Percentiles rank a stretch among this genome's conserved stretches.
phyloP scores from a whole-genome alignment of 164 flowering plant species.

The Saururus chinensis region DNA sequence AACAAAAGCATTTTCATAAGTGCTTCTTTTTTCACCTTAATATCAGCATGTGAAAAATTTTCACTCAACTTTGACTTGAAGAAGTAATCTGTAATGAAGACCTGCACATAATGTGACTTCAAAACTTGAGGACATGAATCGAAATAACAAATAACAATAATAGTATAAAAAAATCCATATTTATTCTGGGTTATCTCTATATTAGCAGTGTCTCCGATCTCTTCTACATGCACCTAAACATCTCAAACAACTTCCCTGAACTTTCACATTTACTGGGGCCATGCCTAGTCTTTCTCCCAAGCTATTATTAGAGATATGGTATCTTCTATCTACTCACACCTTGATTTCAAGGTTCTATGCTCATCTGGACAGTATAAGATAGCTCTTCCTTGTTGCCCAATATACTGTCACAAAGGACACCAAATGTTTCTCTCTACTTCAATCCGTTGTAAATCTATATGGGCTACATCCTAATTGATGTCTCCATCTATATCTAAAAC shows the following conservation, averaged over 20 bases:
- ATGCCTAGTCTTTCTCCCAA: background rate
- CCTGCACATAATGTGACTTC: constrained; percentile 35
- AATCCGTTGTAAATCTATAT: no score
- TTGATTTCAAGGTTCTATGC: no score
- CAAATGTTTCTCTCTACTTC: no score
- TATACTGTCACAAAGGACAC: no score
- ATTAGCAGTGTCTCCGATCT: background rate
- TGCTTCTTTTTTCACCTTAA: constrained; percentile 35
- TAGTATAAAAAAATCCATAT: background rate
- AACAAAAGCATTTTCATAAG: background rate
- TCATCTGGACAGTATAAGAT: no score
- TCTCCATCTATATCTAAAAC: no score
- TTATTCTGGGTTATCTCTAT: background rate
- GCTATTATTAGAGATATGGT: background rate
- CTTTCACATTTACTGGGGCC: background rate
- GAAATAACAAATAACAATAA: background rate
- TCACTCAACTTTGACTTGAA: constrained; percentile 57
- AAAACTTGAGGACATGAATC: background rate
- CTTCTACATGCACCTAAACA: background rate
- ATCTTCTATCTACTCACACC: no score
- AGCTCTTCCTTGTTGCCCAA: no score
- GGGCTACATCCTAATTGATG: no score
- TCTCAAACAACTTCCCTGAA: background rate
- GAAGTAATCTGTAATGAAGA: constrained; percentile 79
- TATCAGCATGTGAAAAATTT: constrained; percentile 56